phyloP scores from a whole-genome alignment of 1,284 basidiomycete genomes.

The Uromyces viciae-fabae region DNA sequence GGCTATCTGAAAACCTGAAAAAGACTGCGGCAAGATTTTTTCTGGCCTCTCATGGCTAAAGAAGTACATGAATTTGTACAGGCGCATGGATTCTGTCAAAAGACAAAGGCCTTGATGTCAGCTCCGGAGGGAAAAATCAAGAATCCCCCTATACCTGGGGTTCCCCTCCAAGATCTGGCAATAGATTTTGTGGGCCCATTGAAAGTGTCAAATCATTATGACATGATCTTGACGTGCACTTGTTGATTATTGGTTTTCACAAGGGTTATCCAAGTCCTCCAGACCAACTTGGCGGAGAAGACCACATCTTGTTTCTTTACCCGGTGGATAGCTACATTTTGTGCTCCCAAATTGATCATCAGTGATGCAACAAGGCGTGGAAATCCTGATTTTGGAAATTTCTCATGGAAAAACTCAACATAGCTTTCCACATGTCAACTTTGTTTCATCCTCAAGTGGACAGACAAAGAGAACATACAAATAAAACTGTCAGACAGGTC shows the following conservation, averaged over 20 bases:
- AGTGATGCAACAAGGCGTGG: slow-evolving; percentile 51
- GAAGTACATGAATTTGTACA: background rate
- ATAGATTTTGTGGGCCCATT: slow-evolving; percentile 11
- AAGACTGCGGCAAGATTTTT: slow-evolving; percentile 53
- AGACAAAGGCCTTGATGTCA: slow-evolving; percentile 42
- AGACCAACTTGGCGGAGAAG: background rate
- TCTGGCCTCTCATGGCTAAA: slow-evolving; percentile 57
- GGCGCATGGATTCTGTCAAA: slow-evolving; percentile 45
- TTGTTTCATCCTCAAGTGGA: slow-evolving; percentile 49
- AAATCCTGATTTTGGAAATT: slow-evolving; percentile 50
- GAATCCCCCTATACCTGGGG: background rate
- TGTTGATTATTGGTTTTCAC: background rate
- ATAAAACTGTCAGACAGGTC: slow-evolving; percentile 54
- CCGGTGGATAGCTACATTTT: background rate
- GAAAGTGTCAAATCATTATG: background rate
- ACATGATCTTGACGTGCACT: background rate
- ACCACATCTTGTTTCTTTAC: background rate
- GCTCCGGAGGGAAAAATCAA: slow-evolving; percentile 20
- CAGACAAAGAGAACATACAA: slow-evolving; percentile 46
- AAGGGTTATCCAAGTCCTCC: background rate
- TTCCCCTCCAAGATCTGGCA: slow-evolving; percentile 35
- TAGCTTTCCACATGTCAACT: background rate
- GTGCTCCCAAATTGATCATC: slow-evolving; percentile 49
- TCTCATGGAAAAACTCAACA: slow-evolving; percentile 11
- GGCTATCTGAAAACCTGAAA: slow-evolving; percentile 56